Evolutionary conservation across 1,284 basidiomycete species (phyloP), one percentile per base, ranked within the genome.

Genomic region (Macrocystidia cucumis): DNA sequence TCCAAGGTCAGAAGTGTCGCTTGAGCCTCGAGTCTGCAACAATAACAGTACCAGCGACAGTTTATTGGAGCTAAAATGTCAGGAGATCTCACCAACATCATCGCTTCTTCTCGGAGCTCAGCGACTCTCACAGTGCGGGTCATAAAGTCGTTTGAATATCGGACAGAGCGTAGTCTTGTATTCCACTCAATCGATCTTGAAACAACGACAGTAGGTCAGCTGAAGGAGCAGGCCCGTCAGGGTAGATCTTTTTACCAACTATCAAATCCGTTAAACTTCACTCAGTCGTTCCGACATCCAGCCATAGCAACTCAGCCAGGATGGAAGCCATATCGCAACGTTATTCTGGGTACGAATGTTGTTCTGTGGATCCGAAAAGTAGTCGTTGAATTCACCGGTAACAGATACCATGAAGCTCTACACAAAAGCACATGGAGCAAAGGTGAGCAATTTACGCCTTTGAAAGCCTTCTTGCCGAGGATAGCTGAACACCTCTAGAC

Each of bases 141-240:
- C 45, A 91, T 98, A 67, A 98, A 98, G 57, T 91, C 85, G 26
- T 96, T 98, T 56, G 82, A 84, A 52, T 98, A 78, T 56, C 78
- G 95, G 35, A 93, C 91, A 23, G 85, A 91, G 61, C 88, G 87
- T 54, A 84, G 78, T 50, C 72, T 97, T 43, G 82, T 98, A 22
- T 68, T 98, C 31, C 82, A 81, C 47, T 67, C 83, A 44, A 54
- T 96, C 46, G 81, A 98, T 55, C 74, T 96, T 39, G 80, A 84
- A 44, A 67, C 64, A 1, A 80, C 73, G 22, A 92, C 90, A 0
- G 81, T 92, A 5, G 77, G 74, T 2, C 60, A 74, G 43, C 68
- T 98, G 40, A 91, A 92, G 60, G 73, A 84, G 13, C 60, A 65
- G 12, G 79, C 72, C 37, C 63, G 70, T 48, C 59, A 78, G 70